Evolutionary conservation across 2,329 filamentous ascomycete genomes (phyloP), one percentile per base, ranked within the genome.

Genomic region (Sporothrix protearum): DNA sequence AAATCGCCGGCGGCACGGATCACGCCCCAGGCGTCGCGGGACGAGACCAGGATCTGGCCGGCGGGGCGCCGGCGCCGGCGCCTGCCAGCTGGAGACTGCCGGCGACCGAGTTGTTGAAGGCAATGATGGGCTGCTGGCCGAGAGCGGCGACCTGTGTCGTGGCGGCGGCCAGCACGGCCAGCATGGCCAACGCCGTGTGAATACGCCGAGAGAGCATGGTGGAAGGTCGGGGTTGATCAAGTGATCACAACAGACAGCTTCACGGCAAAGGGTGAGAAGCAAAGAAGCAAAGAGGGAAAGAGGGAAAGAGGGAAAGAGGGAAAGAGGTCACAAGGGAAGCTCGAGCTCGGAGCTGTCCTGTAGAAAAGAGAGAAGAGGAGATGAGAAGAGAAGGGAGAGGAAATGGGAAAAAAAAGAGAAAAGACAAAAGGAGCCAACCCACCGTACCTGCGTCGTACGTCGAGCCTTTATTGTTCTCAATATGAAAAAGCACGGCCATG

Each of bases 1-100:
- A 93, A 83, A 78, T 93, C 90, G 51, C 88, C 83, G 0, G 89
- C 90, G 5, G 88, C 89, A 33, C 90, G 85, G 70, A 91, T 83
- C 0, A 92, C 90, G 71, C 89, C 90, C 80, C 88, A 89, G 82
- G 87, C 91, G 73, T 92, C 90, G 71, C 86, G 81, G 25, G 79
- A 76, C 10, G 87, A 86, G n/a, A 89, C 82, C 2, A 86, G 80
- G 68, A 90, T 87, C 76, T 86, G 84, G 0, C 84, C 81, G 75
- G 14, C 77, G 28, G 79, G 74, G 3, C 77, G 76, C 12, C 19
- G 28, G 79, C 81, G 72, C n/a, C n/a, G n/a, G n/a, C n/a, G n/a
- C n/a, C n/a, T n/a, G 80, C 77, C 74, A 81, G 77, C 78, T 81
- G 79, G 22, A 80, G 76, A 47, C 75, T 75, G 14, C 76, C 76